phyloP scores from a whole-genome alignment of 2,329 filamentous ascomycete genomes.

The Escovopsis sp. region DNA sequence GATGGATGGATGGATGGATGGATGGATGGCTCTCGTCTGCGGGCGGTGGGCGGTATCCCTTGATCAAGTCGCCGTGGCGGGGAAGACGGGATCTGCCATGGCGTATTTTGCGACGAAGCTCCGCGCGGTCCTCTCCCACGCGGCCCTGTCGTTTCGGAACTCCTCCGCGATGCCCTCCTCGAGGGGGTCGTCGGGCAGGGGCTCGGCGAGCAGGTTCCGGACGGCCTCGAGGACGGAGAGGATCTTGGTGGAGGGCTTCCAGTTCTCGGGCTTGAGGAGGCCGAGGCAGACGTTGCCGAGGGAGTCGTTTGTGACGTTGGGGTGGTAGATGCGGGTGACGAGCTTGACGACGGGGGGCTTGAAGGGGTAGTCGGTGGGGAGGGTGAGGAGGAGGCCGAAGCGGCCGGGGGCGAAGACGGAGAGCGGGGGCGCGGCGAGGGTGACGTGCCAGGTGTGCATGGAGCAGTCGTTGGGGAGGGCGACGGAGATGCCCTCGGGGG shows the following conservation, averaged over 20 bases:
- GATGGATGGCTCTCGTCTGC: no score
- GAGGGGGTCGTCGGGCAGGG: constrained; percentile 79
- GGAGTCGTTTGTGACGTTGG: constrained; percentile 81
- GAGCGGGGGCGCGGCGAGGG: constrained; percentile 26
- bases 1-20: no score
- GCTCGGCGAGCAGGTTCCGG: constrained; percentile 58
- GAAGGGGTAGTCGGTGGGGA: constrained; percentile 79
- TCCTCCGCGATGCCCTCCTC: constrained; percentile 78
- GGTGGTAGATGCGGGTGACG: constrained; percentile 86
- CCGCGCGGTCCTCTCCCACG: constrained; percentile 61
- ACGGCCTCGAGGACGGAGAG: constrained; percentile 63
- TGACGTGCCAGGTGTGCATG: constrained; percentile 39
- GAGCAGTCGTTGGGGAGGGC: constrained; percentile 30
- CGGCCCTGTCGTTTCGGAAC: constrained; percentile 51
- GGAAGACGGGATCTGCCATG: constrained; percentile 26
- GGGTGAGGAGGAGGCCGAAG: constrained; percentile 57
- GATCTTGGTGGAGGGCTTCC: constrained; percentile 79
- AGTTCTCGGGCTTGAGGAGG: constrained; percentile 71
- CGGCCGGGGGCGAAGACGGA: constrained; percentile 47
- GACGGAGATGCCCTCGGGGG: constrained; percentile 33
- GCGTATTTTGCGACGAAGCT: constrained; percentile 66
- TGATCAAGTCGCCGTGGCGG: constrained; percentile 5
- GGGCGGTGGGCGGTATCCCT: no score
- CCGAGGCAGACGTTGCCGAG: constrained; percentile 75
- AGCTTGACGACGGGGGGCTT: constrained; percentile 71